Evolutionary conservation across 169 alveolate species (phyloP).

Genomic region (Eimeria acervulina): DNA sequence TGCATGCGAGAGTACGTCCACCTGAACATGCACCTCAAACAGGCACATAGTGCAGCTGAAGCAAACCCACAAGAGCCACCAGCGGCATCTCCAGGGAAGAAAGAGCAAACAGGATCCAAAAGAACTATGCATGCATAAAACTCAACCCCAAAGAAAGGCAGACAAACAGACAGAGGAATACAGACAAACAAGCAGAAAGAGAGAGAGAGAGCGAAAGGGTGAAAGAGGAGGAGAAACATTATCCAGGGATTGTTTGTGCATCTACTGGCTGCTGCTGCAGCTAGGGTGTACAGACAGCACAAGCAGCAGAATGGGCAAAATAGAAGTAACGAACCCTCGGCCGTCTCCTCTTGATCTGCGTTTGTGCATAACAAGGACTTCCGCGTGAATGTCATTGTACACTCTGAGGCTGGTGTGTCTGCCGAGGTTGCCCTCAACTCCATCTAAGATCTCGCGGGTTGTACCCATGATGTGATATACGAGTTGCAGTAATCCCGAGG

Average conservation of each 20-base stretch:
- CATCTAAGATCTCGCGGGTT: slow-evolving; percentile 41
- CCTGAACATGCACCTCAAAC: slow-evolving; percentile 38
- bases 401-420: slow-evolving; percentile 79
- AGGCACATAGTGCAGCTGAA: neutral
- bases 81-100: no score
- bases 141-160: no score
- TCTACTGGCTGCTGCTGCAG: neutral
- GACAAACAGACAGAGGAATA: neutral
- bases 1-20: slow-evolving; percentile 72
- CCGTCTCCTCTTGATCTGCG: slow-evolving; percentile 68
- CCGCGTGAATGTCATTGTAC: slow-evolving; percentile 78
- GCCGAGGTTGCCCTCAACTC: slow-evolving; percentile 74
- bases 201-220: no score
- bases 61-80: no score
- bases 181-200: neutral
- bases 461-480: slow-evolving; percentile 68
- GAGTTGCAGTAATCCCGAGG: slow-evolving; percentile 80
- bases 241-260: no score
- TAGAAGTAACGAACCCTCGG: neutral
- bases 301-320: no score
- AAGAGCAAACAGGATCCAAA: no score
- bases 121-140: no score
- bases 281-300: neutral
- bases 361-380: slow-evolving; percentile 78
- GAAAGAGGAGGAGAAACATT: no score